Evolutionary conservation across 176 grass and related monocot genomes (phyloP), one percentile per base, ranked within the genome.

Genomic region (Thalia dealbata): DNA sequence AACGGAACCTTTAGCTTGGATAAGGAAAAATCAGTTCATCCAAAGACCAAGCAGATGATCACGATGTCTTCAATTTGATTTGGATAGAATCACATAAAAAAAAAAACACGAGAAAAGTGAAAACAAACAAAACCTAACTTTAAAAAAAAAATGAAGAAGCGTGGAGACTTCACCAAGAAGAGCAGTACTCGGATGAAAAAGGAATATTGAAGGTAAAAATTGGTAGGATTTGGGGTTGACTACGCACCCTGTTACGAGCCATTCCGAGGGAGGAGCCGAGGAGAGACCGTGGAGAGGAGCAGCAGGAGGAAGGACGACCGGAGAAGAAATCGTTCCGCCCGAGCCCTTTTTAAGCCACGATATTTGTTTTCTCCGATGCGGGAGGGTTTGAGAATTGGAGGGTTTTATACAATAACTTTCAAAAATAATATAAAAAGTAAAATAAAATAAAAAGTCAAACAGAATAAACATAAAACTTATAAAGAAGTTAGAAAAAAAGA

Each of bases 161-260:
- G 27, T 63, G 9, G 27, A 63, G 12, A 63, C 25, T 30, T 26
- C 10, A 2, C 29, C 1, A 14, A 28, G 25, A 24, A 14, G 22
- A 29, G 0, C 2, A 28, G 11, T 11, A 63, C 0, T 23, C 6
- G 45, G 11, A 7, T 48, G 45, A 10, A 13, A 13, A 48, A 48
- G 21, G 19, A 19, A n/a, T 9, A 7, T 58, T 58, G 3, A 63
- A 4, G 22, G 10, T 63, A 24, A n/a, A 27, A 63, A 15, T 62
- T 28, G 25, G 12, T 63, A 63, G 61, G 61, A 24, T 63, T 63
- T 13, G 61, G 10, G 25, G 29, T 27, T 28, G 25, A n/a, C 19
- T 63, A n/a, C 61, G 24, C 6, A 63, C 61, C 61, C 14, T 63
- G 61, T 63, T 63, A 14, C 61, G 61, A 63, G 61, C 61, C 61